These are phyloP conservation scores for Medicago truncatula DNA, from an alignment of 306 rosid genomes.

Conservation along the genomic window DNA sequence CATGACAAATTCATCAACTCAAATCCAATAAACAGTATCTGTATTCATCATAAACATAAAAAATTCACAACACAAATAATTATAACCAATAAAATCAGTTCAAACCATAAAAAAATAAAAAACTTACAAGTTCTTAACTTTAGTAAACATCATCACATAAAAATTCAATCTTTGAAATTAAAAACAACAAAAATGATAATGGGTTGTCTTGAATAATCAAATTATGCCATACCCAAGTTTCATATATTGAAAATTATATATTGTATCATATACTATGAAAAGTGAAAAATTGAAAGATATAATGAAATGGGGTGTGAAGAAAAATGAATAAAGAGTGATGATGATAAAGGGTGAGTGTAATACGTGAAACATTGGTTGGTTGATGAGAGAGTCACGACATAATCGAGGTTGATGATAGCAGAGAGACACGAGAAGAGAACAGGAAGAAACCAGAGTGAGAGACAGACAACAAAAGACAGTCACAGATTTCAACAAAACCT, in stretches of 20 bases:
- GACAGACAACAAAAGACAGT: slow-evolving; percentile 41
- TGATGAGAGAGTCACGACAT: background rate
- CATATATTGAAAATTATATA: background rate
- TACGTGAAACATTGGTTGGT: slow-evolving; percentile 6
- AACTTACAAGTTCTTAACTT: background rate
- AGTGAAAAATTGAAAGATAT: background rate
- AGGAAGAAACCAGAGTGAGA: background rate
- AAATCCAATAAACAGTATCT: slow-evolving; percentile 12
- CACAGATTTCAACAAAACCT: slow-evolving; percentile 19
- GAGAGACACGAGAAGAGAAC: slow-evolving; percentile 1
- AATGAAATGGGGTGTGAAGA: background rate
- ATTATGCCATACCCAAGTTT: background rate
- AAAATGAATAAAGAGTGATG: background rate
- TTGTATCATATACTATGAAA: background rate
- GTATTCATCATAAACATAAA: slow-evolving; percentile 16
- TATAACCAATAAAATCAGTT: background rate
- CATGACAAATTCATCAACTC: slow-evolving; percentile 35
- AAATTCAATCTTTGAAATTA: background rate
- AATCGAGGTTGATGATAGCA: slow-evolving; percentile 29
- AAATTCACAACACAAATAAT: slow-evolving; percentile 26
- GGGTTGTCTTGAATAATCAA: background rate
- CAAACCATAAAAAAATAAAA: slow-evolving; percentile 1
- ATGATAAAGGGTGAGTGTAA: background rate
- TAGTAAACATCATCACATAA: slow-evolving; percentile 17
- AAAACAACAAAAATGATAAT: background rate